Base-by-base conservation (phyloP, 257 asterid species). In the Nicotiana sylvestris region DNA sequence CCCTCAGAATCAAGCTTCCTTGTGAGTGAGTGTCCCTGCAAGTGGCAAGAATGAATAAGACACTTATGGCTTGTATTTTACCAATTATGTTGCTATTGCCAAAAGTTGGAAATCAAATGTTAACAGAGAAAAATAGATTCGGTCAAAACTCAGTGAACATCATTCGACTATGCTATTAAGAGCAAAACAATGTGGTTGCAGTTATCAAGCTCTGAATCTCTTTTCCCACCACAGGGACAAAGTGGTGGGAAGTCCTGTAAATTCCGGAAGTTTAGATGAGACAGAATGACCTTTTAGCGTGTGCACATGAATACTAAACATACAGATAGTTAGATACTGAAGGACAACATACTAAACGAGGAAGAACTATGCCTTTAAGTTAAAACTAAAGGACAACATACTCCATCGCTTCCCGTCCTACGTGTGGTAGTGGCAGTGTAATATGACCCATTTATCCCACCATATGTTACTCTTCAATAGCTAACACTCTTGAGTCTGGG, bases 1-100 rank as follows among this genome's bases (percentile, higher is more conserved):
- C 98, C 98, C 61, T 91, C 95, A 4, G 96, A 86, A 80, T 85
- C 89, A 69, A 94, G 98, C 87, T 88, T 92, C 86, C 98, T 89
- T 11, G 86, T 87, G 55, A 93, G 80, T 4, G 97, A 92, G 81
- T 91, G 99, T 30, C 98, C 99, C 99, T 95, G 27, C 30, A 13
- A 74, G n/a, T 33, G 37, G 13, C 62, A 62, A 57, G 35, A 46
- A 39, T 13, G 27, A 49, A 27, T 76, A 25, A 76, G 80, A 76
- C 53, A 15, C 27, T 3, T 57, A 72, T 46, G 27, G 17, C 57
- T 51, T 51, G 57, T 51, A 51, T 51, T 51, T 51, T 17, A 51
- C 57, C 57, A 51, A 51, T 51, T 51, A 51, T 1, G 17, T 12
- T 13, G 57, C 57, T 12, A 51, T 49, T 51, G 16, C 1, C 57